These are phyloP conservation scores for Sutorius eximius DNA, from an alignment of 1,284 basidiomycete species.

Conservation along the genomic window DNA sequence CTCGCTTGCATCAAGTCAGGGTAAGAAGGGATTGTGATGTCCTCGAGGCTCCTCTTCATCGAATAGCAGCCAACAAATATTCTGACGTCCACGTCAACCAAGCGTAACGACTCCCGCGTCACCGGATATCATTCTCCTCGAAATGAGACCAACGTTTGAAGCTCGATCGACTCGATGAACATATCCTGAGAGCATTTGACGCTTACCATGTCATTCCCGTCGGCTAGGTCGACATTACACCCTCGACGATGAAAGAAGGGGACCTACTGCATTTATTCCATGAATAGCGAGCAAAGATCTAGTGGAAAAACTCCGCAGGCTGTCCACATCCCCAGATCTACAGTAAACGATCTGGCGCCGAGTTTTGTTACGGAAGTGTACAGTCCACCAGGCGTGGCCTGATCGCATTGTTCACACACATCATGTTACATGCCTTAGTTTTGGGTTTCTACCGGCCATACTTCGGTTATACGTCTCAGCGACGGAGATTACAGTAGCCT, in stretches of 20 bases:
- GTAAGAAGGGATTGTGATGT: too few relatives aligned
- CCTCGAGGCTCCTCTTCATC: not conserved
- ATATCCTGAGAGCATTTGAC: slow-evolving; percentile 13
- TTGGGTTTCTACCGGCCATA: not conserved
- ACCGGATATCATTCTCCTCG: slow-evolving; percentile 13
- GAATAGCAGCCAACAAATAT: not conserved
- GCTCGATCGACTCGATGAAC: slow-evolving; percentile 3
- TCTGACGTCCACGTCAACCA: not conserved
- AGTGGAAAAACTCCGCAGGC: not conserved
- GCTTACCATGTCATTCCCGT: too few relatives aligned
- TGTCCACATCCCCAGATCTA: not conserved
- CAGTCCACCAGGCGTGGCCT: too few relatives aligned
- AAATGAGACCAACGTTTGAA: slow-evolving; percentile 1
- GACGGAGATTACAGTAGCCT: not conserved
- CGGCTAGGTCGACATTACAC: not conserved
- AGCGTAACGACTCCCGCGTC: slow-evolving; percentile 1
- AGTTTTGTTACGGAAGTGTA: not conserved
- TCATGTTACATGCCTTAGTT: not conserved
- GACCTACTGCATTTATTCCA: too few relatives aligned
- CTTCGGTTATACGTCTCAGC: not conserved
- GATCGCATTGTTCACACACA: not conserved
- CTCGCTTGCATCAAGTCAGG: not conserved
- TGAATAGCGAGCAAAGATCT: not conserved
- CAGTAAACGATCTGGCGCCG: not conserved
- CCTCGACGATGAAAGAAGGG: slow-evolving; percentile 11